phyloP scores from a whole-genome alignment of 2,329 filamentous ascomycete genomes.

The Diaporthe vaccinii region DNA sequence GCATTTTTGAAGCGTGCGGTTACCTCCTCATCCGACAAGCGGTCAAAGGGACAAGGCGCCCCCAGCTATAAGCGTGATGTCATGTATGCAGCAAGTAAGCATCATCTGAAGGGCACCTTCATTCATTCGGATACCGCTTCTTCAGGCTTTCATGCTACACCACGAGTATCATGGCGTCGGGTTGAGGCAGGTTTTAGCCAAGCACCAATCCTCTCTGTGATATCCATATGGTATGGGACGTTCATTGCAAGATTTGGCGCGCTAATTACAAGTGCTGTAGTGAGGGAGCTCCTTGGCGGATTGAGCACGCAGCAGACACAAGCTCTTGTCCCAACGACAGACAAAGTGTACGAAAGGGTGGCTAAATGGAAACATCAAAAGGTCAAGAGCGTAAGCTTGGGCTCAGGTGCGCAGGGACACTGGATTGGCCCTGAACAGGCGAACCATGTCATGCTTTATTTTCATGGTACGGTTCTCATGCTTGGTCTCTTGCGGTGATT shows the following conservation, averaged over 20 bases:
- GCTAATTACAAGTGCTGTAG: neutral
- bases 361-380: constrained; percentile 4
- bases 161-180: neutral
- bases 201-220: neutral
- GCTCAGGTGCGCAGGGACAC: constrained; percentile 38
- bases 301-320: constrained; percentile 29
- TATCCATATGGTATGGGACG: neutral
- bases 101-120: neutral
- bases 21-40: constrained; percentile 23
- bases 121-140: neutral
- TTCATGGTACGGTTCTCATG: constrained; percentile 43
- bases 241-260: neutral
- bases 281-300: constrained; percentile 18
- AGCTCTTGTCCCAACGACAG: constrained; percentile 15
- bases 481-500: neutral
- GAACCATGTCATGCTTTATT: constrained; percentile 48
- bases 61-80: constrained; percentile 29
- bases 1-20: constrained; percentile 25
- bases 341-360: constrained; percentile 15
- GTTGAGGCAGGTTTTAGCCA: no score
- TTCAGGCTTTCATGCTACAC: no score
- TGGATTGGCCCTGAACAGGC: constrained; percentile 49
- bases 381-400: constrained; percentile 14
- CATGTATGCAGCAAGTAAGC: constrained; percentile 28
- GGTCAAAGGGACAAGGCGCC: constrained; percentile 16